Percentiles rank a stretch among this genome's conserved stretches.
These are phyloP conservation scores for Hypoxylon fuscum DNA, from an alignment of 495 filamentous ascomycete species.

Conservation along the genomic window DNA sequence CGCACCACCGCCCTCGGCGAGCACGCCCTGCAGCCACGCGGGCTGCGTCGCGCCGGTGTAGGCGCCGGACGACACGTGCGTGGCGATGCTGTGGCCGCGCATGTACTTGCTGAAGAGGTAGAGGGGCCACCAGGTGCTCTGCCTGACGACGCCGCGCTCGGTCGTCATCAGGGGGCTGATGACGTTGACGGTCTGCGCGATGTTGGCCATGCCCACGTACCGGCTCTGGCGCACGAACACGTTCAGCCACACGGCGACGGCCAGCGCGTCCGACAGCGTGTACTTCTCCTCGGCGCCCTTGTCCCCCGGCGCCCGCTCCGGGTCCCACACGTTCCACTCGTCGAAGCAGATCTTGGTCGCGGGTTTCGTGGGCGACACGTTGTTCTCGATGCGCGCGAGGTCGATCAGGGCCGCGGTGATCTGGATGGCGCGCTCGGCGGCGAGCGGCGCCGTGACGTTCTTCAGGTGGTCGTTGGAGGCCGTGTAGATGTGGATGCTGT, in stretches of 20 bases:
- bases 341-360: slow-evolving; percentile 80
- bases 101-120: slow-evolving; percentile 77
- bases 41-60: slow-evolving; percentile 74
- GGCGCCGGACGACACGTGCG: slow-evolving; percentile 65
- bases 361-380: slow-evolving; percentile 63
- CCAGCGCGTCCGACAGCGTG: slow-evolving; percentile 78
- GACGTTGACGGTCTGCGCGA: slow-evolving; percentile 82
- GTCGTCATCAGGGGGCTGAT: slow-evolving; percentile 81
- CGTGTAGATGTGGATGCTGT: slow-evolving; percentile 74
- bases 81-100: slow-evolving; percentile 71
- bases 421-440: slow-evolving; percentile 78
- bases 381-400: slow-evolving; percentile 75
- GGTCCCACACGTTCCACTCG: slow-evolving; percentile 87
- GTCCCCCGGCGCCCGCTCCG: slow-evolving; percentile 73
- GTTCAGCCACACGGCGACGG: slow-evolving; percentile 78
- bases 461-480: slow-evolving; percentile 57
- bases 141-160: slow-evolving; percentile 72
- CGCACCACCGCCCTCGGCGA: slow-evolving; percentile 62
- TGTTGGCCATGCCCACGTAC: slow-evolving; percentile 81
- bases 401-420: slow-evolving; percentile 74
- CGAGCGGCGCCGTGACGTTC: slow-evolving; percentile 73
- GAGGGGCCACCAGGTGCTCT: slow-evolving; percentile 82
- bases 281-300: slow-evolving; percentile 75
- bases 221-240: slow-evolving; percentile 80
- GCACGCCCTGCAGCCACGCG: slow-evolving; percentile 67